Evolutionary conservation across 805 yeast species (phyloP), one percentile per base, ranked within the genome.

Genomic region (Candida quercuum): DNA sequence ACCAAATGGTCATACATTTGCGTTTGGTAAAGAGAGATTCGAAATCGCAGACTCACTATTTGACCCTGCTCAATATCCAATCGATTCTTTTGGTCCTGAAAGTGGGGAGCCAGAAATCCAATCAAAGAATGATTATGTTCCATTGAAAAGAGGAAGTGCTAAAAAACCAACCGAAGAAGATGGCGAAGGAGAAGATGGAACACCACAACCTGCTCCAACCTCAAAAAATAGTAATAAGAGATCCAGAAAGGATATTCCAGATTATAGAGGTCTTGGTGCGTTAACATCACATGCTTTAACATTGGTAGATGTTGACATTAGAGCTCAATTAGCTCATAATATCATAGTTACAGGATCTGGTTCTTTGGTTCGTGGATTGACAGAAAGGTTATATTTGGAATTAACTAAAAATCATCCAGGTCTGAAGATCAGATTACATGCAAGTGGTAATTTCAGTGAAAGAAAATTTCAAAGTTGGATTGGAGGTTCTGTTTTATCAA

Each of bases 401-500:
- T 63, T 89, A 37, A 72, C 79, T 22, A 67, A 69, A 36, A 64
- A 72, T 41, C 78, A 88, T 51, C 95, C 96, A 6, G 94, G 95
- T 26, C 68, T 88, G 47, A 89, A 89, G 59, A 78, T 88, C 30
- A 69, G 96, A 54, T 71, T 89, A 24, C 83, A 87, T 48, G 81
- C 95, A 3, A 76, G 82, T 6, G 96, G 96, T 31, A 80, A 78
- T 52, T 59, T 81, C 5, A 70, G 71, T 39, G 96, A 89, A 61
- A 74, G 96, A 54, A 75, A 77, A 46, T 82, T 75, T 54, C 84
- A 87, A 42, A 70, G 91, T 7, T 89, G 96, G 96, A 74, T 89
- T 35, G 97, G 97, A 32, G 96, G 96, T 7, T 81, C 91, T 46
- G 88, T 89, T 27, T 65, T 89, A 39, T 78, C 95, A 6, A 81